A percentile compares a stretch with the other conserved stretches of the same genome.
phyloP scores from a whole-genome alignment of 2,329 filamentous ascomycete genomes.

The Xylariaceae sp. region DNA sequence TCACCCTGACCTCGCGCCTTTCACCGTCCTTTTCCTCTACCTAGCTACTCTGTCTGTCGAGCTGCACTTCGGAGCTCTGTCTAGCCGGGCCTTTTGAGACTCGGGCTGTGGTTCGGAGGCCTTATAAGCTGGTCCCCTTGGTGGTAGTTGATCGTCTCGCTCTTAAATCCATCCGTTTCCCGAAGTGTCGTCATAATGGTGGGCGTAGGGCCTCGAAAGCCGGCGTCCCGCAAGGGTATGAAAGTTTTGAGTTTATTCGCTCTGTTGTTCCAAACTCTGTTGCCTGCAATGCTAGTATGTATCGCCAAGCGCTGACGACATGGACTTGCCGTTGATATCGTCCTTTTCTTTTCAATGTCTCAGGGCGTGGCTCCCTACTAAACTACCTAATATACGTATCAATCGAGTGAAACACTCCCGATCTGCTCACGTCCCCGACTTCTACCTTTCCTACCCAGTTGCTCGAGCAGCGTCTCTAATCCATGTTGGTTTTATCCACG shows the following conservation, averaged over 20 bases:
- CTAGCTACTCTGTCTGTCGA: background rate
- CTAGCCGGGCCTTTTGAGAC: background rate
- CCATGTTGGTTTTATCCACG: background rate
- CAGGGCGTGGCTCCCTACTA: background rate
- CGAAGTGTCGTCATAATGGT: conserved; percentile 42
- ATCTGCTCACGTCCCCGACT: no score
- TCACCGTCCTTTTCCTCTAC: background rate
- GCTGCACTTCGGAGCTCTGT: background rate
- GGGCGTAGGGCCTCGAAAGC: conserved; percentile 48
- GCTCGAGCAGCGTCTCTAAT: background rate
- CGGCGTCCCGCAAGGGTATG: conserved; percentile 63
- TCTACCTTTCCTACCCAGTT: no score
- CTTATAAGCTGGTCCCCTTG: background rate
- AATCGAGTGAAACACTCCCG: no score
- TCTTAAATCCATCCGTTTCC: conserved; percentile 19
- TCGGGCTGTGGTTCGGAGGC: background rate
- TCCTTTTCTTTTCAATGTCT: background rate
- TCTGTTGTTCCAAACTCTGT: background rate
- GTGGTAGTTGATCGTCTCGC: conserved; percentile 17
- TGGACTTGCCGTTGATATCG: background rate
- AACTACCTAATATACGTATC: background rate
- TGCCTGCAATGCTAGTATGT: background rate
- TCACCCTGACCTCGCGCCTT: background rate
- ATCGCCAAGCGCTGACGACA: background rate
- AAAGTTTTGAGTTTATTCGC: conserved; percentile 26